A percentile compares a stretch with the other conserved stretches of the same genome.
Evolutionary conservation across 441 rosid genomes (phyloP).

Genomic region (Populus tomentosa): DNA sequence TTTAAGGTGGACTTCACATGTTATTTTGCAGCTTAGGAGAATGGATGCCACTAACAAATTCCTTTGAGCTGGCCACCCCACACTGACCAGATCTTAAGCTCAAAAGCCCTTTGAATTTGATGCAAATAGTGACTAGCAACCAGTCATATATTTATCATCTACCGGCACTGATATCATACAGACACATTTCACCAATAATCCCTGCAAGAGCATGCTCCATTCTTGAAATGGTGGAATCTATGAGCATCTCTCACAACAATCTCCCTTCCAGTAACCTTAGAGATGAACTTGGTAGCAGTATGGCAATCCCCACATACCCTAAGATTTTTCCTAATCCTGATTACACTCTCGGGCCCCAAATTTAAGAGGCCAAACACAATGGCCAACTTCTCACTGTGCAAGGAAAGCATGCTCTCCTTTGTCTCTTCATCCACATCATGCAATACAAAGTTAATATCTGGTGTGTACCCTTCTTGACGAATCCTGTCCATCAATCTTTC

Average conservation of each 20-base stretch:
- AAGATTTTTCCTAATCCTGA: slow-evolving; percentile 66
- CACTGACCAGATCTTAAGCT: background rate
- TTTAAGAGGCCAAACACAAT: slow-evolving; percentile 58
- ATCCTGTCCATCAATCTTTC: slow-evolving; percentile 28
- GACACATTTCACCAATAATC: slow-evolving; percentile 25
- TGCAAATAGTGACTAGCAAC: background rate
- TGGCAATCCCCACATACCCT: slow-evolving; percentile 16
- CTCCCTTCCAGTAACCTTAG: too few species aligned
- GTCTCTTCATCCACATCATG: slow-evolving; percentile 41
- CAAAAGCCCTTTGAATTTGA: background rate
- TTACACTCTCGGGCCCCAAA: slow-evolving; percentile 30
- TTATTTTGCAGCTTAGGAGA: background rate
- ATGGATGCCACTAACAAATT: background rate
- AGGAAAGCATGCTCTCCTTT: slow-evolving; percentile 33
- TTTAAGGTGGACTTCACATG: background rate
- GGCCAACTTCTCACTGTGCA: slow-evolving; percentile 75
- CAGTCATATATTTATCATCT: background rate
- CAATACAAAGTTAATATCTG: slow-evolving; percentile 34
- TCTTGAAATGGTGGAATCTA: too few species aligned
- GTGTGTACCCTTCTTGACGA: slow-evolving; percentile 29
- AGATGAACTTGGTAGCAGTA: too few species aligned
- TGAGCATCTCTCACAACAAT: too few species aligned
- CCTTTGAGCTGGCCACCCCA: background rate
- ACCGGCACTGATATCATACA: background rate
- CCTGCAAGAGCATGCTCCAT: too few species aligned